Evolutionary conservation across 805 yeast species (phyloP), one percentile per base, ranked within the genome.

Genomic region (Ascoidea rubescens): DNA sequence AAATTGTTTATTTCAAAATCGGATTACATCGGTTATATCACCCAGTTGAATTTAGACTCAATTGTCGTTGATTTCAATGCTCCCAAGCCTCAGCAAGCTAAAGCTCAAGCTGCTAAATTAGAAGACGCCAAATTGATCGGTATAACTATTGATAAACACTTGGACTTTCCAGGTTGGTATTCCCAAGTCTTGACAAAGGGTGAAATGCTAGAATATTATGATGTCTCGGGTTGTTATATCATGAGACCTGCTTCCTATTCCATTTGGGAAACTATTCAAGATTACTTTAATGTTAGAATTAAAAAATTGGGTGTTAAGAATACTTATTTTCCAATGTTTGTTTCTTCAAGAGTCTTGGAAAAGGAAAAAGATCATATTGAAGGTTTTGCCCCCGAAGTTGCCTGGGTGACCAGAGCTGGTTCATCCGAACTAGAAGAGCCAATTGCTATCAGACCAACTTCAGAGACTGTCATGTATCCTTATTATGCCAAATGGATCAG

Each of bases 361-460:
- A 88, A 83, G 72, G 99, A 93, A 75, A 93, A 93, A 71, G 99
- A 93, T 66, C 99, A 93, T 67, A 80, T 93, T 61, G 99, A 93
- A 71, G 99, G 99, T 48, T 93, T 93, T 67, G 99, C 99, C 48
- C 99, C 99, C 31, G 99, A 93, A 71, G 99, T 93, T 53, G 99
- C 99, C 31, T 93, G 99, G 99, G 99, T 93, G 60, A 93, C 99
- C 53, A 81, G 75, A 63, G 99, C 99, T 52, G 99, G 99, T 62
- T 67, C 72, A 37, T 84, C 96, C 42, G 98, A 93, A 50, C 77
- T 93, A 61, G 99, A 95, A 53, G 99, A 93, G 73, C 98, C 96
- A 62, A 88, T 93, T 63, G 99, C 99, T 56, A 93, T 93, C 60
- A 87, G 99, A 75, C 99, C 99, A 64, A 93, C 99, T 45, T 90